Conservation (phyloP, 208 protist genomes). For the Wallacemonas sp. region DNA sequence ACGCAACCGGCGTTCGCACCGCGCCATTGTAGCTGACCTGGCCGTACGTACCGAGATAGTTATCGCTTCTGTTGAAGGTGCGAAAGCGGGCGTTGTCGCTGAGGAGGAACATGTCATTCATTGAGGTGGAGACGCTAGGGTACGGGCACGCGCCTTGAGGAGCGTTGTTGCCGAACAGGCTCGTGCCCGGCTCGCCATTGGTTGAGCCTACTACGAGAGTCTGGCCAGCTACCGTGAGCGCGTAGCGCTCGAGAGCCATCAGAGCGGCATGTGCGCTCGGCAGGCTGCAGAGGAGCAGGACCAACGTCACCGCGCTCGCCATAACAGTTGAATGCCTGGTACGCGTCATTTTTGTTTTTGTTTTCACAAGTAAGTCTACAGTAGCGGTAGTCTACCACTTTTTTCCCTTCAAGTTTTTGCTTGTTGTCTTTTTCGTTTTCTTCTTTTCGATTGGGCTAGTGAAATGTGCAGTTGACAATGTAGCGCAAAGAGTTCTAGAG, state of each 20-base stretch:
- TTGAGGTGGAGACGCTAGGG: slow-evolving; percentile 18
- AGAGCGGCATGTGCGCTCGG: neutral
- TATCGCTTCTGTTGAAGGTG: slow-evolving; percentile 33
- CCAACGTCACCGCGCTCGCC: too few species aligned
- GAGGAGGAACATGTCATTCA: slow-evolving; percentile 36
- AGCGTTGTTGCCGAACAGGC: slow-evolving; percentile 19
- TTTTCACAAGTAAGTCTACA: neutral
- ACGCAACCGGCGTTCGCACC: neutral
- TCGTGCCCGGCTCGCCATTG: slow-evolving; percentile 35
- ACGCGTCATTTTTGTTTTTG: neutral
- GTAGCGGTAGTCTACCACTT: too few species aligned
- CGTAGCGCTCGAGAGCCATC: slow-evolving; percentile 22
- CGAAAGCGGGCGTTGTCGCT: slow-evolving; percentile 34
- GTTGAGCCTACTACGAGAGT: neutral
- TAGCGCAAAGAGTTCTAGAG: too few species aligned
- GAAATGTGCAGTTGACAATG: too few species aligned
- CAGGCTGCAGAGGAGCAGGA: slow-evolving; percentile 6
- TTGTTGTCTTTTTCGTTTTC: too few species aligned
- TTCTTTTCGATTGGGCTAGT: too few species aligned
- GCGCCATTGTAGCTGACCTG: slow-evolving; percentile 5
- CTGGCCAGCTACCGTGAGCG: slow-evolving; percentile 39
- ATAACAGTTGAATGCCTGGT: neutral
- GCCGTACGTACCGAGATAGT: slow-evolving; percentile 24
- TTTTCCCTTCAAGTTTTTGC: too few species aligned
- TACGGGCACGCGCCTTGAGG: slow-evolving; percentile 43